These are phyloP conservation scores for Camellia granthamiana DNA, from an alignment of 148 eudicot species.

Conservation along the genomic window DNA sequence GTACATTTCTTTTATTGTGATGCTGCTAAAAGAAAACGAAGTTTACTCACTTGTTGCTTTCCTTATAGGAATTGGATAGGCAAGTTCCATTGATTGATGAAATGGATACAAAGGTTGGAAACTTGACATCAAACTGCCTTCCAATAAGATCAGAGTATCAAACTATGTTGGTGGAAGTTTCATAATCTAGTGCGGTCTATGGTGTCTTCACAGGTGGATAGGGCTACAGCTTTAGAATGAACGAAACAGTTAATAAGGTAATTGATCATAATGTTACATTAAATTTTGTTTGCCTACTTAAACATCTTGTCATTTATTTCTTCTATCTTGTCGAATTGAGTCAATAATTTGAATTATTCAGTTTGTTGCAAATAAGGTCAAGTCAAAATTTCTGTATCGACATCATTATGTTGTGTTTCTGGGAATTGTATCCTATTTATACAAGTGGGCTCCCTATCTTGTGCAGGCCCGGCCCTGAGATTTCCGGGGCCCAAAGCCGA, in stretches of 20 bases:
- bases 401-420: slow-evolving; percentile 79
- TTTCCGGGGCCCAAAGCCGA: too few relatives aligned
- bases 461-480: too few relatives aligned
- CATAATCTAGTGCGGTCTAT: not conserved
- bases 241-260: slow-evolving; percentile 74
- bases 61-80: slow-evolving; percentile 77
- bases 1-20: not conserved
- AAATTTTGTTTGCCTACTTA: not conserved
- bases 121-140: slow-evolving; percentile 2
- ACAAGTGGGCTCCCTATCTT: slow-evolving; percentile 62
- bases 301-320: not conserved
- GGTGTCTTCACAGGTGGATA: slow-evolving; percentile 54
- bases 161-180: not conserved
- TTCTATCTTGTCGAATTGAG: not conserved
- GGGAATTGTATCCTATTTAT: slow-evolving; percentile 87
- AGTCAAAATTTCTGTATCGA: slow-evolving; percentile 82
- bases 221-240: slow-evolving; percentile 72
- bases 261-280: slow-evolving; percentile 4
- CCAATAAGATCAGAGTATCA: not conserved
- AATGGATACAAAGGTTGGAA: slow-evolving; percentile 80
- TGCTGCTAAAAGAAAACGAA: slow-evolving; percentile 31
- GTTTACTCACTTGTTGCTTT: not conserved
- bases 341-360: not conserved
- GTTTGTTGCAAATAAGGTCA: slow-evolving; percentile 60
- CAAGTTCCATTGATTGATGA: slow-evolving; percentile 98